Conservation (phyloP, 169 alveolate genomes). For the Plasmodium adleri region DNA sequence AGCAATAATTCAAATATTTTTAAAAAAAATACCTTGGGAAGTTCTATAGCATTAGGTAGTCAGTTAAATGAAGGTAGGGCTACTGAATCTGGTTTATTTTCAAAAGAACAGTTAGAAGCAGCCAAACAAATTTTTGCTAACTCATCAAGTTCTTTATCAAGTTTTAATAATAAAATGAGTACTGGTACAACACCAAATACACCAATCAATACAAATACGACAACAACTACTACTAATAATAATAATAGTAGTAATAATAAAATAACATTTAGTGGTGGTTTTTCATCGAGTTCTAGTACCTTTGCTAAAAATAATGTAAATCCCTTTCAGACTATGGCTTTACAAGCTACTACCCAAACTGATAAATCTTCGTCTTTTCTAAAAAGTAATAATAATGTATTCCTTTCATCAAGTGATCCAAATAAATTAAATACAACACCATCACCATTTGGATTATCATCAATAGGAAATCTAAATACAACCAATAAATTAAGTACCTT, state of each 20-base stretch:
- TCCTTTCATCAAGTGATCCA: conserved; percentile 9
- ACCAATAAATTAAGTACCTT: conserved; percentile 49
- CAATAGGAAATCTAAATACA: conserved; percentile 18
- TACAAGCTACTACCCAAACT: conserved; percentile 51
- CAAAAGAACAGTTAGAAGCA: conserved; percentile 75
- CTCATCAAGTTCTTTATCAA: conserved; percentile 29
- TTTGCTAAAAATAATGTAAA: conserved; percentile 70
- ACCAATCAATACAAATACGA: background rate
- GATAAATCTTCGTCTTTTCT: conserved; percentile 29
- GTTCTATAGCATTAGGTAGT: conserved; percentile 76
- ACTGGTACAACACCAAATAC: too few relatives aligned
- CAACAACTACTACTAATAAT: conserved; percentile 2
- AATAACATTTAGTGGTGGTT: conserved; percentile 65
- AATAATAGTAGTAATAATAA: conserved; percentile 41
- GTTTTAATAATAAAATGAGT: too few relatives aligned
- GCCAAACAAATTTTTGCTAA: conserved; percentile 75
- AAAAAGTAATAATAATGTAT: conserved; percentile 28
- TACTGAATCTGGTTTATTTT: conserved; percentile 64
- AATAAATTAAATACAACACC: conserved; percentile 6
- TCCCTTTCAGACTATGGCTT: conserved; percentile 75
- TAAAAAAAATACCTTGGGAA: conserved; percentile 68
- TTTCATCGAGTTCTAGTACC: conserved; percentile 61
- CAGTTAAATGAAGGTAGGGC: conserved; percentile 64
- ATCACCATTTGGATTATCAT: conserved; percentile 46
- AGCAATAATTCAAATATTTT: conserved; percentile 55